Base-by-base conservation (phyloP, 2,329 filamentous ascomycete species). In the Scleromitrula shiraiana region DNA sequence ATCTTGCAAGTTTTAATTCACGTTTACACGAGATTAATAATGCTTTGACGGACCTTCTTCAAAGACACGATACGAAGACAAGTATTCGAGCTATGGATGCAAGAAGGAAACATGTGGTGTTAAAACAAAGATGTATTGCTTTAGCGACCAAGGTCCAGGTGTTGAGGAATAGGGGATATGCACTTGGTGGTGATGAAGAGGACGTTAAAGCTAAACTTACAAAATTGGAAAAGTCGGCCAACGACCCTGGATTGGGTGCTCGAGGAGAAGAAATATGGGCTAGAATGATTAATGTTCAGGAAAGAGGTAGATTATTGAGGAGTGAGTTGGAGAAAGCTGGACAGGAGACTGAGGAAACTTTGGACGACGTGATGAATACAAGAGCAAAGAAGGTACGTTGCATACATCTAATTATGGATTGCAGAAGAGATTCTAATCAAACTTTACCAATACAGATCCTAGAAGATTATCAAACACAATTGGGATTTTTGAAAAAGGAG, bases 261-360 rank as follows among this genome's bases (percentile, higher is more conserved):
- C 73, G 85, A 56, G 83, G 88, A 62, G 88, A 93, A 66, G 87
- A 93, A 70, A 80, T 93, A 37, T 93, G 87, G 87, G 88, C 86
- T 55, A 73, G 87, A 38, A 77, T 93, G 68, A 83, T 89, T 41
- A 77, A 83, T 30, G 70, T 93, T 40, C 74, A 85, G 54, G 84
- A 85, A 52, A 80, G 88, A 55, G 83, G 85, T 19, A 78, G 83
- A 56, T 76, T 80, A 59, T 67, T 94, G 57, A 83, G 83, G 61
- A 79, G 78, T 58, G 86, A 93, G 69, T 74, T 88, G 50, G 85
- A 83, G 63, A 82, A 80, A 67, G 71, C 82, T 46, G 77, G 80
- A 2, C 68, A 72, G 22, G 69, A 73, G 45, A 73, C 77, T 32
- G 70, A 71, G 14, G 75, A 77, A 27, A 72, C 75, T 0, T 66